These are phyloP conservation scores for Eudorina sp. DNA, from an alignment of 139 green algal genomes.

Conservation along the genomic window DNA sequence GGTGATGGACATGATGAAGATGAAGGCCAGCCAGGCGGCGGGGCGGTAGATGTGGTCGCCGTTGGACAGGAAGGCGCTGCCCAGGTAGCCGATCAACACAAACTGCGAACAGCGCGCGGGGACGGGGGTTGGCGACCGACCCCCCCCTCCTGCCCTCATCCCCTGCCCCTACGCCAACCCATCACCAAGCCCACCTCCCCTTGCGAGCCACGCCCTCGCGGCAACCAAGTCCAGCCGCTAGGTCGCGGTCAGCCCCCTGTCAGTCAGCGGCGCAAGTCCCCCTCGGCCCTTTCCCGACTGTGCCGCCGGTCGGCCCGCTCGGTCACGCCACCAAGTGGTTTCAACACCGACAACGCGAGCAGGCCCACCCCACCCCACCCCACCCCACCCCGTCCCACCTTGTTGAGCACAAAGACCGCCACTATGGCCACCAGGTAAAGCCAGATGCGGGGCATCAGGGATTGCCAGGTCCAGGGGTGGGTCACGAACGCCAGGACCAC, in stretches of 20 bases:
- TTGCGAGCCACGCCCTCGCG: too few species aligned
- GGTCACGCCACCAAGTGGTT: too few species aligned
- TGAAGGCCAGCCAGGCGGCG: slow-evolving; percentile 52
- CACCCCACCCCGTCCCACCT: neutral
- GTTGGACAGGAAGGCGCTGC: slow-evolving; percentile 46
- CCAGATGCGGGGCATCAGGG: slow-evolving; percentile 38
- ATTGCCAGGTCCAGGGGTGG: slow-evolving; percentile 45
- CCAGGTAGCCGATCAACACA: slow-evolving; percentile 46
- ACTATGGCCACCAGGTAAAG: slow-evolving; percentile 23
- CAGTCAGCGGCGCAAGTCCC: too few species aligned
- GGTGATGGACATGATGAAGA: slow-evolving; percentile 47
- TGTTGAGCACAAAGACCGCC: slow-evolving; percentile 41
- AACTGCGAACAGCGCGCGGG: neutral
- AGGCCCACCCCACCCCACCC: too few species aligned
- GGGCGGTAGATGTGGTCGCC: slow-evolving; percentile 50
- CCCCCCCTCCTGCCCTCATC: neutral
- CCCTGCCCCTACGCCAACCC: neutral
- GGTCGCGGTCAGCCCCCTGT: too few species aligned
- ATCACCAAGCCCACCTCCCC: too few species aligned
- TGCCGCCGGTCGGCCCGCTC: too few species aligned
- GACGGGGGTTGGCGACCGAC: neutral
- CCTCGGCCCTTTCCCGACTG: too few species aligned
- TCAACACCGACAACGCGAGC: too few species aligned
- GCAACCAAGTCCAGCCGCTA: too few species aligned
- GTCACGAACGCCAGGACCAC: slow-evolving; percentile 11